Conservation (phyloP, 1,284 basidiomycete species). For the Ceratobasidium sp. region DNA sequence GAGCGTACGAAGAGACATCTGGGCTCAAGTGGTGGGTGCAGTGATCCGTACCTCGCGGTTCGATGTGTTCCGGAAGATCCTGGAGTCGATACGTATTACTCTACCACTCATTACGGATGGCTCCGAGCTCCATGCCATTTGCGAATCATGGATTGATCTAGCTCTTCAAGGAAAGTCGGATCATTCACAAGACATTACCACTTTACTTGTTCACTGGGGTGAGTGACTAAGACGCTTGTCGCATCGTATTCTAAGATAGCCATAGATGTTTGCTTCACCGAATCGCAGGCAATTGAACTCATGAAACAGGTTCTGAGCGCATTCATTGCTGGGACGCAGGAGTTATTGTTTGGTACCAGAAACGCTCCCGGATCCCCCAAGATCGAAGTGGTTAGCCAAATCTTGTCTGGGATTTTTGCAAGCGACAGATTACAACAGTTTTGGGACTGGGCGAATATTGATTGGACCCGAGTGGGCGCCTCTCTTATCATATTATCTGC, state of each 20-base stretch:
- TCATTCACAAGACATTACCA: background rate
- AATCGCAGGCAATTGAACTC: background rate
- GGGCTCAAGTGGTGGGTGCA: conserved; percentile 1
- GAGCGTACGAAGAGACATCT: background rate
- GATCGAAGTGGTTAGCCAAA: background rate
- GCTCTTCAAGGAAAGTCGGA: conserved; percentile 2
- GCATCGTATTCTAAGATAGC: too few relatives aligned
- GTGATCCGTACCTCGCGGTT: background rate
- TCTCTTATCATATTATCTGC: background rate
- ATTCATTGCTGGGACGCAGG: background rate
- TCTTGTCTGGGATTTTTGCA: background rate
- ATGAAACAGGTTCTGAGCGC: background rate
- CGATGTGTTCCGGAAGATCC: background rate
- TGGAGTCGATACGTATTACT: background rate
- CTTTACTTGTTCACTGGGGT: conserved; percentile 22
- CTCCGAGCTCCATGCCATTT: background rate
- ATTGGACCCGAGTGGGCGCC: background rate
- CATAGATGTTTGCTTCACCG: conserved; percentile 12
- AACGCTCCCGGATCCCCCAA: background rate
- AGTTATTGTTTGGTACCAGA: background rate
- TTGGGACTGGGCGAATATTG: background rate
- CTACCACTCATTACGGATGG: background rate
- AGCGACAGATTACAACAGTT: background rate
- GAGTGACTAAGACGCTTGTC: too few relatives aligned
- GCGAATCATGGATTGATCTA: conserved; percentile 8